Evolutionary conservation across 352 stramenopile genomes (phyloP).

Genomic region (Phytophthora fragariaefolia): DNA sequence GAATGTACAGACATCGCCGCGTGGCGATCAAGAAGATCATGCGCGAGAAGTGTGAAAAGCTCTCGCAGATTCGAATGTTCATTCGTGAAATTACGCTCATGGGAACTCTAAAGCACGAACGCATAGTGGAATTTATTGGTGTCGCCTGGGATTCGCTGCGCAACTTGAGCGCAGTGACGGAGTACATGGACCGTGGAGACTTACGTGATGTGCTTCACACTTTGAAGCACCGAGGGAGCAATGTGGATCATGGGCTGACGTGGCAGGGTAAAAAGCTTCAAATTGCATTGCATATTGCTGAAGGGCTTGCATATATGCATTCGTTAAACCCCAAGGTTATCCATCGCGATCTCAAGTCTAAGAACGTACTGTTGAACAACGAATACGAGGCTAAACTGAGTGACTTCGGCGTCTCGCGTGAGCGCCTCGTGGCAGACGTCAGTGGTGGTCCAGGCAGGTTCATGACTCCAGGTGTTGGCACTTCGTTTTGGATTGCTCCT

Average conservation of each 20-base stretch:
- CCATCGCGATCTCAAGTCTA: conserved; percentile 83
- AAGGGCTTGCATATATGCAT: conserved; percentile 75
- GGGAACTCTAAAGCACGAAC: conserved; percentile 58
- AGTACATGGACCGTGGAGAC: conserved; percentile 82
- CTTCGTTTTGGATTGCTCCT: conserved; percentile 55
- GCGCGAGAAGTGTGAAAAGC: conserved; percentile 42
- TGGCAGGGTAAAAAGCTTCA: conserved; percentile 60
- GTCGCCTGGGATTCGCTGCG: conserved; percentile 68
- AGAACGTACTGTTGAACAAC: conserved; percentile 74
- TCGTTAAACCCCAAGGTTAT: conserved; percentile 71
- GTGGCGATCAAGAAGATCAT: conserved; percentile 57
- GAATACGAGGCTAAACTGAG: conserved; percentile 74
- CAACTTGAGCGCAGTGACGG: conserved; percentile 64
- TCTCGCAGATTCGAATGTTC: conserved; percentile 47
- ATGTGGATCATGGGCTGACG: conserved; percentile 35
- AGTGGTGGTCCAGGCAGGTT: conserved; percentile 43
- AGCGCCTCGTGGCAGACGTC: conserved; percentile 31
- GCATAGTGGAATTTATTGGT: conserved; percentile 76
- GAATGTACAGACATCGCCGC: conserved; percentile 40
- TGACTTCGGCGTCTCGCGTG: conserved; percentile 76
- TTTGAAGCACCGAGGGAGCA: conserved; percentile 41
- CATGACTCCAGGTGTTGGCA: conserved; percentile 58
- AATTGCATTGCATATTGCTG: conserved; percentile 69
- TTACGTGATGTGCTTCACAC: conserved; percentile 62
- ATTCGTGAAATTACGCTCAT: conserved; percentile 73